Percentiles rank a stretch among this genome's conserved stretches.
These are phyloP conservation scores for Haemoproteus tartakovskyi DNA, from an alignment of 169 alveolate species.

Conservation along the genomic window DNA sequence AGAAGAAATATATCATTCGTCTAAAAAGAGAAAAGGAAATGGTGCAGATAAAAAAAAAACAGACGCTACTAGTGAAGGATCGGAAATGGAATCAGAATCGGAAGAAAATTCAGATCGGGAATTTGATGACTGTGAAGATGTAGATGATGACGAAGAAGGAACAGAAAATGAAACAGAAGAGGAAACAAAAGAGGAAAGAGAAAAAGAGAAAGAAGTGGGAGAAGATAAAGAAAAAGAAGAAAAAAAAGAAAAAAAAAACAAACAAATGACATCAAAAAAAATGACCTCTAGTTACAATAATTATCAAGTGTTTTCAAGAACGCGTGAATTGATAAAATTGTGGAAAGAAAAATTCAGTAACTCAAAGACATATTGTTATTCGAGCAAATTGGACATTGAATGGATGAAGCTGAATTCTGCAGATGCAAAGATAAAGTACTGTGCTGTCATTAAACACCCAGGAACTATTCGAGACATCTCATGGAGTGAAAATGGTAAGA, in stretches of 20 bases:
- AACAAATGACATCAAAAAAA: neutral
- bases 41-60: neutral
- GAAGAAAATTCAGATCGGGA: neutral
- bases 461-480: too few species aligned
- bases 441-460: too few species aligned
- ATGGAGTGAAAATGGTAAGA: too few species aligned
- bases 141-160: slow-evolving; percentile 6
- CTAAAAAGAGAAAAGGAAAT: neutral
- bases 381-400: too few species aligned
- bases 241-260: neutral
- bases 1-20: slow-evolving; percentile 7
- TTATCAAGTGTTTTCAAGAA: too few species aligned
- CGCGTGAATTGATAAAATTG: too few species aligned
- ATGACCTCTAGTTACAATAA: neutral
- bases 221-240: neutral
- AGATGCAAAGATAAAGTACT: too few species aligned
- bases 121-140: neutral
- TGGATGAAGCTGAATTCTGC: too few species aligned
- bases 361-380: too few species aligned
- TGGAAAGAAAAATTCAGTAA: too few species aligned
- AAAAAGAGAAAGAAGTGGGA: neutral
- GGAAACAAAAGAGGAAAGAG: neutral
- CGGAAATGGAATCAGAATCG: neutral
- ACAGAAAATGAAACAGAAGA: neutral
- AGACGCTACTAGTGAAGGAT: neutral